Percentiles rank a stretch among this genome's conserved stretches.
Evolutionary conservation across 176 grass and related monocot species (phyloP).

Genomic region (Cenchrus americanus): DNA sequence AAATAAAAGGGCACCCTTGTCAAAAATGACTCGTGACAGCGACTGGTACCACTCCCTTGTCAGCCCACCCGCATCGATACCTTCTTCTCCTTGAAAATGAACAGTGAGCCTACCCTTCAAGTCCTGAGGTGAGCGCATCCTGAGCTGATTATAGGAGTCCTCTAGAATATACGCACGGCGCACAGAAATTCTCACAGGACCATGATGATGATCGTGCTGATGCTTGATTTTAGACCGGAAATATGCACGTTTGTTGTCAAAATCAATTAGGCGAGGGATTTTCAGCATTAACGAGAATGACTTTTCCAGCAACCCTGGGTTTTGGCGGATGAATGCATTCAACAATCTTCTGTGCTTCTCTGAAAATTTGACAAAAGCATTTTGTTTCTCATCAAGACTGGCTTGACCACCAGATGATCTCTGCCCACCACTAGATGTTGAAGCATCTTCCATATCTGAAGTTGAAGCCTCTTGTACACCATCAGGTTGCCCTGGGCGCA

Average conservation of each 20-base stretch:
- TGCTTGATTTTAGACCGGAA: conserved; percentile 99
- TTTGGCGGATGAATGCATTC: conserved; percentile 97
- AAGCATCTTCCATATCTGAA: conserved; percentile 89
- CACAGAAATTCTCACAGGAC: conserved; percentile 98
- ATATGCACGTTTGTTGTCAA: conserved; percentile 96
- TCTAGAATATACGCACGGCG: conserved; percentile 96
- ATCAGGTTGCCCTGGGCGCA: conserved; percentile 71
- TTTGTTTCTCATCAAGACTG: conserved; percentile 74
- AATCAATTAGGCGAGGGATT: conserved; percentile 93
- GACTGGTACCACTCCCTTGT: conserved; percentile 99
- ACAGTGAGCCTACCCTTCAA: conserved; percentile 95
- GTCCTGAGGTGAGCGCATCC: conserved; percentile 93
- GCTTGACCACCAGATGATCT: conserved; percentile 56
- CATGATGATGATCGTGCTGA: conserved; percentile 97
- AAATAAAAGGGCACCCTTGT: conserved; percentile 93
- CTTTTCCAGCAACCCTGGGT: conserved; percentile 90
- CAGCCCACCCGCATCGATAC: conserved; percentile 98
- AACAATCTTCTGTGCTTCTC: conserved; percentile 94
- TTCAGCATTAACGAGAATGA: conserved; percentile 97
- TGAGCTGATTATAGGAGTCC: conserved; percentile 98
- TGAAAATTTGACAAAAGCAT: conserved; percentile 91
- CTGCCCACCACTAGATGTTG: conserved; percentile 56
- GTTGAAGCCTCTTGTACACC: conserved; percentile 69
- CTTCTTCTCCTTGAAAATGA: conserved; percentile 99
- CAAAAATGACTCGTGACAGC: conserved; percentile 92